Conservation (phyloP, 768 basidiomycete genomes). For the Serpula lacrymans region DNA sequence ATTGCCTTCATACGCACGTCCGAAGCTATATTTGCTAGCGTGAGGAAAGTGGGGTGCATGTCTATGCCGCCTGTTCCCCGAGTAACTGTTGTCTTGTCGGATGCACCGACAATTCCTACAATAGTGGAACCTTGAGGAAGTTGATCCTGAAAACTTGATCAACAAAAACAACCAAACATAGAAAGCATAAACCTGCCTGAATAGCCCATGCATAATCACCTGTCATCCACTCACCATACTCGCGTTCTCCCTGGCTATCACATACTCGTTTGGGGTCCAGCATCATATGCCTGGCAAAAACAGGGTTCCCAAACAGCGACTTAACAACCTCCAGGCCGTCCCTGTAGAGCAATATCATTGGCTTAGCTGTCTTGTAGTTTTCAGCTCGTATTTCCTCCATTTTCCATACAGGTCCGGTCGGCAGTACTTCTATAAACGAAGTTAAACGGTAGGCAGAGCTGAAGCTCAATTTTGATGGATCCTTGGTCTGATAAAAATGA, state of each 20-base stretch:
- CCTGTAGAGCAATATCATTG: no score
- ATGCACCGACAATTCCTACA: conserved; percentile 12
- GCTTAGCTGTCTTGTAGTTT: no score
- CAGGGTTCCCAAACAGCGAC: conserved; percentile 27
- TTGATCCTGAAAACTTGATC: conserved; percentile 1
- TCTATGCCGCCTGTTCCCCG: not conserved
- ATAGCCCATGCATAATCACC: conserved; percentile 19
- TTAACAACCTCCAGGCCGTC: conserved; percentile 32
- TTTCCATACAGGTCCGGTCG: conserved; percentile 26
- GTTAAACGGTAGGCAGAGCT: no score
- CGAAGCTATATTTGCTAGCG: no score
- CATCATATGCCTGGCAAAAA: not conserved
- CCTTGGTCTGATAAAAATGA: no score
- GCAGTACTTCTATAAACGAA: no score
- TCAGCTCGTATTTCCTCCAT: no score
- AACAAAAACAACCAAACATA: not conserved
- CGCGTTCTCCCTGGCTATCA: conserved; percentile 4
- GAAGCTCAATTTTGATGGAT: no score
- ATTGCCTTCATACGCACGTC: conserved; percentile 28
- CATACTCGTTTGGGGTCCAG: conserved; percentile 3
- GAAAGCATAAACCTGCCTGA: conserved; percentile 15
- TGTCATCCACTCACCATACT: conserved; percentile 17
- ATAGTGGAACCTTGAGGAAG: conserved; percentile 11
- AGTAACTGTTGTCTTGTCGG: conserved; percentile 15
- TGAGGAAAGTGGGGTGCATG: conserved; percentile 9